Evolutionary conservation across 352 stramenopile genomes (phyloP).

Genomic region (Phytophthora megakarya): DNA sequence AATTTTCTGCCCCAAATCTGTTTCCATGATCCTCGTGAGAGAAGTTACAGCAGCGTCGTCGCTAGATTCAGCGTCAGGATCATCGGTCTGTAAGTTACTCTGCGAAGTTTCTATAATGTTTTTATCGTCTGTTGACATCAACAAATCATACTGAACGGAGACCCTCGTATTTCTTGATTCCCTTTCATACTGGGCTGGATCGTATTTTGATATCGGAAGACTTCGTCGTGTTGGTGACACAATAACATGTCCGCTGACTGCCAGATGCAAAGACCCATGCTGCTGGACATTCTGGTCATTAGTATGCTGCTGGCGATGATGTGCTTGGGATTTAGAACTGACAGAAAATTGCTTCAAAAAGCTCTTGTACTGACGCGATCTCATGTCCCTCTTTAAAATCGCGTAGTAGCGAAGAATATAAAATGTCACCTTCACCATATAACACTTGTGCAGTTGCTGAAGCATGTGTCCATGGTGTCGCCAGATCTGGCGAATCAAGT

Average conservation of each 20-base stretch:
- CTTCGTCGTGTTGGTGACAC: constrained; percentile 13
- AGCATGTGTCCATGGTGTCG: constrained; percentile 55
- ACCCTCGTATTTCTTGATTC: not conserved
- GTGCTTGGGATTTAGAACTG: constrained; percentile 18
- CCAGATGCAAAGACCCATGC: constrained; percentile 4
- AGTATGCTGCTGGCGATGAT: constrained; percentile 16
- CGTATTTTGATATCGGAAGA: constrained; percentile 11
- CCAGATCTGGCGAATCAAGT: constrained; percentile 49
- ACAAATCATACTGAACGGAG: constrained; percentile 1
- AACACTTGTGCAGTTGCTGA: constrained; percentile 59
- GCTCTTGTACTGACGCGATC: constrained; percentile 42
- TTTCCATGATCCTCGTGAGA: constrained; percentile 69
- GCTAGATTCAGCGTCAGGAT: constrained; percentile 10
- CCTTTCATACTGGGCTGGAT: constrained; percentile 9
- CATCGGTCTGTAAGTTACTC: not conserved
- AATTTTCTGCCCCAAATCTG: constrained; percentile 51
- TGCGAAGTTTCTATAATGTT: not conserved
- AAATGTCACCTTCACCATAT: constrained; percentile 63
- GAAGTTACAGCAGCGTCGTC: constrained; percentile 11
- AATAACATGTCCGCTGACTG: not conserved
- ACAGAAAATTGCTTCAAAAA: constrained; percentile 34
- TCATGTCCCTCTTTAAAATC: constrained; percentile 61
- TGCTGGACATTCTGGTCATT: constrained; percentile 16
- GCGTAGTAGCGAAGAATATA: constrained; percentile 63
- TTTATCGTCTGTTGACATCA: constrained; percentile 11